Percentiles rank a stretch among this genome's conserved stretches.
Conservation (phyloP, 1,284 basidiomycete species). For the Cutaneotrichosporon sp. region DNA sequence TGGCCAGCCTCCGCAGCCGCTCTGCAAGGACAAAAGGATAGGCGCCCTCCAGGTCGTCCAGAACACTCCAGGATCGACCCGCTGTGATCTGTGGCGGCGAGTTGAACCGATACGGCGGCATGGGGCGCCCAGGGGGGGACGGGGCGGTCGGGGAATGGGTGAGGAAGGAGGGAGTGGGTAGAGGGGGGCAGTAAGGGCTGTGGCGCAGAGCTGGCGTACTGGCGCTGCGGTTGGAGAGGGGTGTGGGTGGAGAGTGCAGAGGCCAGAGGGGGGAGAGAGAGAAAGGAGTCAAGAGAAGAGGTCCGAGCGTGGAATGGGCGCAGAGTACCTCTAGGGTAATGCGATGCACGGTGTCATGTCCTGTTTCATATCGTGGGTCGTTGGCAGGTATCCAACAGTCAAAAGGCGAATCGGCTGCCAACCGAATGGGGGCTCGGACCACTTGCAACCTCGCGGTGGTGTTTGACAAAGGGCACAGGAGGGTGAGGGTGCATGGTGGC, state of each 20-base stretch:
- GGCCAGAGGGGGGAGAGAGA: background rate
- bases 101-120: background rate
- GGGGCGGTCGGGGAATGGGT: background rate
- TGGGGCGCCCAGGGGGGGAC: background rate
- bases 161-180: background rate
- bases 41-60: background rate
- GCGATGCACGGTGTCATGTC: background rate
- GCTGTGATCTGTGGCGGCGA: background rate
- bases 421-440: background rate
- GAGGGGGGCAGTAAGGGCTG: no score
- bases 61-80: background rate
- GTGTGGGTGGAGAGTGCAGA: no score
- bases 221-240: no score
- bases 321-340: background rate
- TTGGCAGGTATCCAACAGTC: no score
- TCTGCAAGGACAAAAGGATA: constrained; percentile 1
- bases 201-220: no score
- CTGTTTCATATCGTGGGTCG: background rate
- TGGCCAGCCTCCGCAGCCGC: background rate
- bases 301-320: constrained; percentile 7
- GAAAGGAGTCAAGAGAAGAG: background rate
- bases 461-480: background rate
- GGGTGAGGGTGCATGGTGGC: background rate
- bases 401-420: background rate
- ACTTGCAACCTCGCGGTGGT: background rate